These are phyloP conservation scores for Cucumis hystrix DNA, from an alignment of 306 rosid species.

Conservation along the genomic window DNA sequence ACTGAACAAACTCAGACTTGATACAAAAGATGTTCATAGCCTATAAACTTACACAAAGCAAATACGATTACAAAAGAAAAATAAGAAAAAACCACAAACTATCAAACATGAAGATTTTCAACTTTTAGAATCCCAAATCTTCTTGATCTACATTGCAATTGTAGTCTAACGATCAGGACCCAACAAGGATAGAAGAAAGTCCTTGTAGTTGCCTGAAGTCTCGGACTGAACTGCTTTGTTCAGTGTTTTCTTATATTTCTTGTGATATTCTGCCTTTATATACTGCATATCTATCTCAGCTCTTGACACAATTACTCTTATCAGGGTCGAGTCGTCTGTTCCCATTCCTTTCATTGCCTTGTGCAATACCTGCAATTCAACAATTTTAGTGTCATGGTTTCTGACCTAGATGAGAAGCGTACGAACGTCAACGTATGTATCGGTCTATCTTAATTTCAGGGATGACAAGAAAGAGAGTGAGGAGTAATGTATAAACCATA, in stretches of 20 bases:
- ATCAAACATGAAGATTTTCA: not conserved
- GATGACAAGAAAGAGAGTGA: not conserved
- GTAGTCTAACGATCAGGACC: conserved; percentile 13
- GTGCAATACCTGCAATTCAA: conserved; percentile 29
- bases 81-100: not conserved
- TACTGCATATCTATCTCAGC: conserved; percentile 60
- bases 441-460: not conserved
- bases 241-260: conserved; percentile 44
- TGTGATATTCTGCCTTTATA: conserved; percentile 50
- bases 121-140: not conserved
- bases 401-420: not conserved
- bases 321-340: conserved; percentile 43
- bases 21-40: not conserved
- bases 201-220: conserved; percentile 57
- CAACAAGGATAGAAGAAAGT: conserved; percentile 53
- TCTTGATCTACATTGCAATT: not conserved
- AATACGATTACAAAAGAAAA: not conserved
- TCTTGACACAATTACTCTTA: conserved; percentile 58
- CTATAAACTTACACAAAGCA: not conserved
- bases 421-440: not conserved
- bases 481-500: too few species aligned
- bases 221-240: conserved; percentile 70
- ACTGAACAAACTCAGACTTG: not conserved
- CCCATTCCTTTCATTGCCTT: conserved; percentile 79
- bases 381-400: not conserved